Evolutionary conservation across 2,329 filamentous ascomycete species (phyloP).

Genomic region (Xylaria digitata): DNA sequence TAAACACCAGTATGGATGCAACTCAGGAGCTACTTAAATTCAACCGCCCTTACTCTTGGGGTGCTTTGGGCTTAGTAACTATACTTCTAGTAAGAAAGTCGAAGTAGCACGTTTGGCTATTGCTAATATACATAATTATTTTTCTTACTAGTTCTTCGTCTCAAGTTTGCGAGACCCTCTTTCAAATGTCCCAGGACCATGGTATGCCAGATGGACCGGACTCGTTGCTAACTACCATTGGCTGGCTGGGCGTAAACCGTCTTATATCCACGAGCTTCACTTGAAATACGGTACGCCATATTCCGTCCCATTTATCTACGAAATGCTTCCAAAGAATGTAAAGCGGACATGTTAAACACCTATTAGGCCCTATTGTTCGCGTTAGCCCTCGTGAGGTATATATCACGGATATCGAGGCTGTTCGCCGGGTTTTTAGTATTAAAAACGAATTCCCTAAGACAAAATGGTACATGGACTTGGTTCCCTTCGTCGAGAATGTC

Average conservation of each 20-base stretch:
- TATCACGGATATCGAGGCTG: constrained; percentile 40
- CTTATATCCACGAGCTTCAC: constrained; percentile 45
- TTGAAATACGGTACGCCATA: constrained; percentile 43
- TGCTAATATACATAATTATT: background rate
- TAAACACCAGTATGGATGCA: constrained; percentile 14
- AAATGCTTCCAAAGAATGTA: too few species aligned
- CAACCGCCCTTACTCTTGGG: constrained; percentile 23
- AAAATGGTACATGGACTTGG: constrained; percentile 38
- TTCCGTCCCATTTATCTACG: background rate
- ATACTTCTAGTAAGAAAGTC: constrained; percentile 32
- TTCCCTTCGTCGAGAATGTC: constrained; percentile 44
- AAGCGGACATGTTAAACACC: background rate
- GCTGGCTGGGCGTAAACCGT: constrained; percentile 28
- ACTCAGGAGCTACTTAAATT: constrained; percentile 16
- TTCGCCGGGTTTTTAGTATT: constrained; percentile 43
- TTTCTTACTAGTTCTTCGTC: constrained; percentile 12
- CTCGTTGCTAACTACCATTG: constrained; percentile 30
- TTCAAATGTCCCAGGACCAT: constrained; percentile 39
- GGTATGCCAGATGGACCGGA: constrained; percentile 38
- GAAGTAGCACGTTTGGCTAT: too few species aligned
- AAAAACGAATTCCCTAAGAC: constrained; percentile 46
- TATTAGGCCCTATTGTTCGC: constrained; percentile 47
- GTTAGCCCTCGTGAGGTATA: constrained; percentile 45
- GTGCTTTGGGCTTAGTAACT: constrained; percentile 24
- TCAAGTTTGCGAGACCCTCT: constrained; percentile 32